Percentiles rank a stretch among this genome's conserved stretches.
Conservation (phyloP, 2,329 filamentous ascomycete species). For the Beauveria sp. region DNA sequence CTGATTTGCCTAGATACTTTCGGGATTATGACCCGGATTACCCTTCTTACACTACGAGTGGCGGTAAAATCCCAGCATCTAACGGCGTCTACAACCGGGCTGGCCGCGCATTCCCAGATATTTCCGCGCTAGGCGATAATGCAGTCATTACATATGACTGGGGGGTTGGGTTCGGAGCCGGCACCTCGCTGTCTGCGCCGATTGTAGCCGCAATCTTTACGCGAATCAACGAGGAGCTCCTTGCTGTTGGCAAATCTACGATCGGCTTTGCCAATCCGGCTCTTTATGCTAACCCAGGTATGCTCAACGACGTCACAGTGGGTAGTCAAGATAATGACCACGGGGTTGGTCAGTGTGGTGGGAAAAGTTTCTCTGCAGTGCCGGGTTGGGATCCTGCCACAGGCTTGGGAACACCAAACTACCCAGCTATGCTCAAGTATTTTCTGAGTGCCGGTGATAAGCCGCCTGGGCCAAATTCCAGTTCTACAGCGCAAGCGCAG, state of each 20-base stretch:
- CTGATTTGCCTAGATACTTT: conserved; percentile 20
- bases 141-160: conserved; percentile 18
- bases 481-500: too few species aligned
- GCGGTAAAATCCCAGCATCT: conserved; percentile 27
- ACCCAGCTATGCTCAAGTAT: background rate
- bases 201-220: conserved; percentile 15
- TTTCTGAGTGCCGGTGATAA: too few species aligned
- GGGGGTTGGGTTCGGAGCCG: conserved; percentile 23
- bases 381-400: conserved; percentile 1
- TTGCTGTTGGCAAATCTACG: conserved; percentile 25
- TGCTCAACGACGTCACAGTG: background rate
- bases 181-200: conserved; percentile 13
- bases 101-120: conserved; percentile 31
- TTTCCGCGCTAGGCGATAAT: conserved; percentile 36
- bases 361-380: background rate
- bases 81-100: conserved; percentile 29
- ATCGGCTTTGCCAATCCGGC: conserved; percentile 25
- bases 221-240: conserved; percentile 13
- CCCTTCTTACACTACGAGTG: conserved; percentile 20
- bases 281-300: background rate
- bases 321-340: background rate
- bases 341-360: background rate
- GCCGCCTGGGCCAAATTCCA: too few species aligned
- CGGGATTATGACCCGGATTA: conserved; percentile 28
- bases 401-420: background rate